phyloP scores from a whole-genome alignment of 2,329 filamentous ascomycete species.

The Beauveria caledonica region DNA sequence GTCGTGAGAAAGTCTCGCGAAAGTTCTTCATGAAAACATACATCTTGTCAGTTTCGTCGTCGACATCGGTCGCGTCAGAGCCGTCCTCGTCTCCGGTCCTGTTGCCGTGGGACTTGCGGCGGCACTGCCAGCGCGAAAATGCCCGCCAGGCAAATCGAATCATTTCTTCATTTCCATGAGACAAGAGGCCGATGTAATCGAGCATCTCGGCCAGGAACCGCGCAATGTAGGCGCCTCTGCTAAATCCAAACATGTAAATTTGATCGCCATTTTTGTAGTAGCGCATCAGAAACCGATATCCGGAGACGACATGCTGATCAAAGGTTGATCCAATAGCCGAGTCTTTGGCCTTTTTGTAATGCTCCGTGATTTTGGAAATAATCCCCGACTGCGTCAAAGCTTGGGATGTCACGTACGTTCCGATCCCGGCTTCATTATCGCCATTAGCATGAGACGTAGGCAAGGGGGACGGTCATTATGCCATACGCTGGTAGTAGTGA shows the following conservation, averaged over 20 bases:
- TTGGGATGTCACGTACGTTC: slow-evolving; percentile 59
- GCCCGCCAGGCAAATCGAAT: slow-evolving; percentile 77
- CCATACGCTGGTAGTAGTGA: slow-evolving; percentile 54
- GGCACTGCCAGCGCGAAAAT: slow-evolving; percentile 64
- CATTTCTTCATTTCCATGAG: slow-evolving; percentile 79
- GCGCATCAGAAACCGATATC: slow-evolving; percentile 72
- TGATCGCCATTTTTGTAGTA: slow-evolving; percentile 58
- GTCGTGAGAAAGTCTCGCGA: slow-evolving; percentile 70
- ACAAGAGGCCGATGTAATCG: slow-evolving; percentile 70
- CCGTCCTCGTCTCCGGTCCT: slow-evolving; percentile 32
- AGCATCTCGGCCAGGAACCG: slow-evolving; percentile 77
- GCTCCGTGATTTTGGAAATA: slow-evolving; percentile 51
- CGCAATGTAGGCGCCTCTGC: slow-evolving; percentile 63
- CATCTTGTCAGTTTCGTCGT: slow-evolving; percentile 37
- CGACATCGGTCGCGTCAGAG: slow-evolving; percentile 27
- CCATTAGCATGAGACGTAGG: background rate
- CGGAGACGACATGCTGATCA: slow-evolving; percentile 73
- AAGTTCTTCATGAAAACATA: slow-evolving; percentile 72
- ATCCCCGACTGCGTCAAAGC: slow-evolving; percentile 50
- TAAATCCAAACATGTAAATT: slow-evolving; percentile 69
- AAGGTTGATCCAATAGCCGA: slow-evolving; percentile 74
- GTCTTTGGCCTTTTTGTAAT: slow-evolving; percentile 67
- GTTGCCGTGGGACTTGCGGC: slow-evolving; percentile 62
- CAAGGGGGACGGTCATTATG: fast-evolving
- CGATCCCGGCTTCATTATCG: slow-evolving; percentile 50